Evolutionary conservation across 1,284 basidiomycete genomes (phyloP), one percentile per base, ranked within the genome.

Genomic region (Volvariella surrecta): DNA sequence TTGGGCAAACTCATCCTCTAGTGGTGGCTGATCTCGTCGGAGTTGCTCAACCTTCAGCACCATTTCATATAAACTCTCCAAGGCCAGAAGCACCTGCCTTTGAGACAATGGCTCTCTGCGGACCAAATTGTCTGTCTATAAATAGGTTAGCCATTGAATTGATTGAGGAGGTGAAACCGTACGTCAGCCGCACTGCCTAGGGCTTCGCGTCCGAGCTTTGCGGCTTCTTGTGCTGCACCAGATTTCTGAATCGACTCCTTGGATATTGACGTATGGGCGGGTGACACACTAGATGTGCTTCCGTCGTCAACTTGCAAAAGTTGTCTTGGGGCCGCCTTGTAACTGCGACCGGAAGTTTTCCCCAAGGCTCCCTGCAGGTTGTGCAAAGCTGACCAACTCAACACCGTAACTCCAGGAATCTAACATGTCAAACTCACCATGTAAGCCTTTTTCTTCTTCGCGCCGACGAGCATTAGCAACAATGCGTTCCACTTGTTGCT

Each of bases 311-410:
- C 88, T 61, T 98, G 92, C 3, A 99, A 74, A 34, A 99, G 79
- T 52, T 96, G 95, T 37, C 94, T 79, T 18, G 95, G 96, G n/a
- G 92, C 92, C 28, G 91, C 90, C 60, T 92, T 92, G 57, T 94
- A 90, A 45, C 89, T 92, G 48, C 89, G 71, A 18, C 90, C 85
- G 49, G 86, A 89, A n/a, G 89, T 94, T 60, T 85, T 90, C 2
- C 96, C 96, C 4, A 99, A 74, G 4, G 94, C 95, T 45, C 96
- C 95, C 64, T 96, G 92, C n/a, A 99, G 75, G 50, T 74, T 85
- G 53, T 85, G 82, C 31, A 86, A 53, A 31, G 81, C 84, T 87
- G 40, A n/a, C n/a, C 42, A 41, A 32, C 37, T n/a, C 37, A 37
- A 42, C 16, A 50, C 17, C 17, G 15, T 22, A 11, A 37, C 16